Evolutionary conservation across 2,329 filamentous ascomycete genomes (phyloP), one percentile per base, ranked within the genome.

Genomic region (Fusarium domesticum): DNA sequence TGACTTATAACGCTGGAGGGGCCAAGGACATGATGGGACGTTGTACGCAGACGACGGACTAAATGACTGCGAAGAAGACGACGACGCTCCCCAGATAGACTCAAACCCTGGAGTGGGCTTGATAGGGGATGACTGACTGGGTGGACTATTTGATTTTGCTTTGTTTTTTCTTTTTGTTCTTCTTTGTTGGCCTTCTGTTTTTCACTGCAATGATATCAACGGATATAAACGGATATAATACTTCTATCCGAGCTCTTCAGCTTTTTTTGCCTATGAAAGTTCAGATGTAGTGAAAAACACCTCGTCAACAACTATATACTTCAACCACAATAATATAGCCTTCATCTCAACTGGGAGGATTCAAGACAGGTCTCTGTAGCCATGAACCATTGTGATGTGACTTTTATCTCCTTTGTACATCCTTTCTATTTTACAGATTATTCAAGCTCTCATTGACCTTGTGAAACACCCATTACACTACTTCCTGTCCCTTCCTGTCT

Each of bases 161-260:
- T 23, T 10, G 20, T 10, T 23, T 23, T 23, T 23, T 23, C 20
- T 6, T 23, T 10, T 6, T 23, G 10, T 23, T 23, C 10, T 23
- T 23, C 20, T 23, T 6, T 10, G 6, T 6, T 23, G 20, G 20
- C n/a, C n/a, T n/a, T n/a, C n/a, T 38, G 43, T 40, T 49, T 58
- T 58, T 52, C n/a, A 37, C 46, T 54, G 49, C 51, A 49, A 59
- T 60, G 57, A 59, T 60, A 58, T 60, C 57, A 58, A 53, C 47
- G 48, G 56, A 37, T 52, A 59, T 48, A 59, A 51, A n/a, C n/a
- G n/a, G 54, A 59, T 47, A 52, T 54, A 53, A 41, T 54, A 42
- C 46, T 41, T 49, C 32, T 36, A 41, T 38, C 45, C 38, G 28
- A 51, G 44, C 49, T 49, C 44, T 54, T 49, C 35, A 52, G 36